These are phyloP conservation scores for Penicillium tannophilum DNA, from an alignment of 495 filamentous ascomycete genomes.

Conservation along the genomic window DNA sequence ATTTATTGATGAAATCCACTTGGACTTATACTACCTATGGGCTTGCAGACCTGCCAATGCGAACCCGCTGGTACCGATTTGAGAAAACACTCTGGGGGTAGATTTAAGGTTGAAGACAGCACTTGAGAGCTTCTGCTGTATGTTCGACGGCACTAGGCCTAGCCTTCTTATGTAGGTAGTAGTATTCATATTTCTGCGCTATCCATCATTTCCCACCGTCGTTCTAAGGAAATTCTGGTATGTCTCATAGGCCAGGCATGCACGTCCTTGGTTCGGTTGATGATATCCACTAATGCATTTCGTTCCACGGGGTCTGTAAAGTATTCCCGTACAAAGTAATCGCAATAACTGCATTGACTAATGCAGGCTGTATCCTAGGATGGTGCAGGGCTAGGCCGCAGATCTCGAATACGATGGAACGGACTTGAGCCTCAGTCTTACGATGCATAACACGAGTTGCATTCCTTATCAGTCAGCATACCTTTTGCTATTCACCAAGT, in stretches of 20 bases:
- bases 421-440: conserved; percentile 28
- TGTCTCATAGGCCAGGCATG: conserved; percentile 23
- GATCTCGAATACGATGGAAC: conserved; percentile 26
- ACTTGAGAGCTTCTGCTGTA: no score
- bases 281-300: conserved; percentile 23
- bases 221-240: conserved; percentile 13
- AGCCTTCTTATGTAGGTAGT: no score
- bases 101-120: no score
- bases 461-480: conserved; percentile 11
- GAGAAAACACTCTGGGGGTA: no score
- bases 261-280: conserved; percentile 17
- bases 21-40: background rate
- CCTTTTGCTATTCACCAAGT: background rate
- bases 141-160: no score
- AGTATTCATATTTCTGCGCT: conserved; percentile 12
- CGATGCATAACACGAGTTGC: conserved; percentile 24
- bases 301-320: conserved; percentile 29
- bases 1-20: background rate
- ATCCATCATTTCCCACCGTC: conserved; percentile 20
- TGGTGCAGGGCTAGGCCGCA: conserved; percentile 29
- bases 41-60: no score
- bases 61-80: no score
- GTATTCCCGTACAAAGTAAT: conserved; percentile 32
- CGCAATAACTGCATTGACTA: conserved; percentile 33
- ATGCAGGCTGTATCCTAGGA: conserved; percentile 19